Percentiles rank a stretch among this genome's conserved stretches.
phyloP scores from a whole-genome alignment of 2,329 filamentous ascomycete genomes.

The Xylaria sp. region DNA sequence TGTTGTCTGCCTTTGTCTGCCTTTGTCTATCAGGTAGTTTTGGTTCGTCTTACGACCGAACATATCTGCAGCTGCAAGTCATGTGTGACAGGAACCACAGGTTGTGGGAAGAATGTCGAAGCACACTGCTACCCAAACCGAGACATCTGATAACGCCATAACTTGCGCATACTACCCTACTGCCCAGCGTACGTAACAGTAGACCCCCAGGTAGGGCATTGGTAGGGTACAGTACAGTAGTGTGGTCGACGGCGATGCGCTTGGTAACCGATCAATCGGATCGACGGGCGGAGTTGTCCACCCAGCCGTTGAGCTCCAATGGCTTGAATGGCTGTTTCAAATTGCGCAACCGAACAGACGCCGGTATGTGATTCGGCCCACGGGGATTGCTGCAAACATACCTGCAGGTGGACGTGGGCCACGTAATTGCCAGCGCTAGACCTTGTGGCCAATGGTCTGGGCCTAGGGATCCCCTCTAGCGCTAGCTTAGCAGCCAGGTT shows the following conservation, averaged over 20 bases:
- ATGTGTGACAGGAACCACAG: too few species aligned
- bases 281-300: not conserved
- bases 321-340: constrained; percentile 23
- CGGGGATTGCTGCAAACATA: constrained; percentile 5
- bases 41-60: too few species aligned
- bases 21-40: not conserved
- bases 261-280: not conserved
- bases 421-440: not conserved
- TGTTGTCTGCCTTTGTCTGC: not conserved
- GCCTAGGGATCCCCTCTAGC: not conserved
- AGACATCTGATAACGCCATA: too few species aligned
- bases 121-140: too few species aligned
- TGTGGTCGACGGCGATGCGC: not conserved
- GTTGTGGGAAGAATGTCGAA: too few species aligned
- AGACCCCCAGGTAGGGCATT: too few species aligned
- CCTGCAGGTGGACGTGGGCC: not conserved
- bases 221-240: not conserved
- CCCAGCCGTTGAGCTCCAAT: not conserved
- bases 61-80: too few species aligned
- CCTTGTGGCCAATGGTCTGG: constrained; percentile 1
- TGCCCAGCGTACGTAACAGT: too few species aligned
- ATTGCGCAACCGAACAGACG: constrained; percentile 3
- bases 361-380: constrained; percentile 28
- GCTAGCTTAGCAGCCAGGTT: not conserved
- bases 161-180: too few species aligned